Evolutionary conservation across 2,329 filamentous ascomycete genomes (phyloP).

Genomic region (Ustilaginoidea virens): DNA sequence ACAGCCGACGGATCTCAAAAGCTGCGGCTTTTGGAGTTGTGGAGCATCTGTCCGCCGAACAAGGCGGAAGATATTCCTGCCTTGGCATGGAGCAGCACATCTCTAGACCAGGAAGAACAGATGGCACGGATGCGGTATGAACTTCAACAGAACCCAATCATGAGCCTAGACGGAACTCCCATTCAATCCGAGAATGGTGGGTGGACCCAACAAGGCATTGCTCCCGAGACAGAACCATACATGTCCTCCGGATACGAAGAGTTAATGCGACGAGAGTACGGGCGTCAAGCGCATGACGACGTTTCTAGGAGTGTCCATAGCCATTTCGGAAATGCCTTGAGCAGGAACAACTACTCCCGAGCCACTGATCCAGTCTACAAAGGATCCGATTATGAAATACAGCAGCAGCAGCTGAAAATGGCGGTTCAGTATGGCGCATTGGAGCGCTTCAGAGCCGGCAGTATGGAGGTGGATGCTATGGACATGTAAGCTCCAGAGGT

Average conservation of each 20-base stretch:
- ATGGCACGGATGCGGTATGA: conserved; percentile 46
- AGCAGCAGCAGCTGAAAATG: conserved; percentile 41
- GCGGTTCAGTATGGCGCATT: conserved; percentile 53
- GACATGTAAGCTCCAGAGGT: conserved; percentile 28
- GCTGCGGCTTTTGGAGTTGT: conserved; percentile 64
- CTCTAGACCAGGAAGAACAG: conserved; percentile 40
- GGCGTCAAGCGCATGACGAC: conserved; percentile 21
- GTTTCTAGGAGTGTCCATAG: conserved; percentile 26
- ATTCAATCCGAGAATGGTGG: conserved; percentile 36
- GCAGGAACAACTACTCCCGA: conserved; percentile 29
- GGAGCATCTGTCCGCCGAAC: conserved; percentile 63
- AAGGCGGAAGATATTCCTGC: conserved; percentile 37
- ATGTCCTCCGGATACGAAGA: conserved; percentile 70
- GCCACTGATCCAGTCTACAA: conserved; percentile 58
- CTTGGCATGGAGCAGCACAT: conserved; percentile 36
- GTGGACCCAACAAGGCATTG: conserved; percentile 26
- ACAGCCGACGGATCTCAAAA: conserved; percentile 59
- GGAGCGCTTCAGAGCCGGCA: conserved; percentile 28
- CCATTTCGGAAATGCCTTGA: conserved; percentile 25
- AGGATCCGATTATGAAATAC: conserved; percentile 26
- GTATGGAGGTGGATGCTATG: conserved; percentile 32
- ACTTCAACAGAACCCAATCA: conserved; percentile 25
- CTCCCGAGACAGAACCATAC: conserved; percentile 56
- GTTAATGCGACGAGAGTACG: conserved; percentile 48
- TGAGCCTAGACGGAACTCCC: conserved; percentile 39